A percentile compares a stretch with the other conserved stretches of the same genome.
Evolutionary conservation across 257 asterid genomes (phyloP).

Genomic region (Avicennia marina): DNA sequence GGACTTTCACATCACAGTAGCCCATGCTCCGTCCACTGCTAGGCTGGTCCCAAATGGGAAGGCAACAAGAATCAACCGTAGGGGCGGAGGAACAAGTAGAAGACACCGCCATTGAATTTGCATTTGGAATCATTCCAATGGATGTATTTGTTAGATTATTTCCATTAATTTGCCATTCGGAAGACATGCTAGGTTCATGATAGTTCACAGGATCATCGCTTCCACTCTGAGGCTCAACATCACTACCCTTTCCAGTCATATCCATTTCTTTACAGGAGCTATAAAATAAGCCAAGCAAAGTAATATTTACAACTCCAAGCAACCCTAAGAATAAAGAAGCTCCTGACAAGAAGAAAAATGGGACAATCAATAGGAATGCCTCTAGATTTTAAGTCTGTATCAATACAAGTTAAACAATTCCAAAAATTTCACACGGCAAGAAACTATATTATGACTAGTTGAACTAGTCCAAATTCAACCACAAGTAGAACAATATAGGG

Average conservation of each 20-base stretch:
- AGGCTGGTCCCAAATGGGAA: constrained; percentile 60
- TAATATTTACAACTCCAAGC: neutral
- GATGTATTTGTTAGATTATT: constrained; percentile 36
- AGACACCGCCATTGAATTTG: constrained; percentile 38
- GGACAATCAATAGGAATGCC: constrained; percentile 13
- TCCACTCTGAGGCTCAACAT: constrained; percentile 40
- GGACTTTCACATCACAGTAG: constrained; percentile 45
- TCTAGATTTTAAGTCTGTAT: too few species aligned
- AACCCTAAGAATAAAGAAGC: too few species aligned
- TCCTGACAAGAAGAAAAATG: constrained; percentile 17
- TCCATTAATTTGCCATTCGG: constrained; percentile 65
- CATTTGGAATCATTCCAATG: constrained; percentile 37
- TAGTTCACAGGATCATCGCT: constrained; percentile 36
- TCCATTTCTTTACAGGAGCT: constrained; percentile 28
- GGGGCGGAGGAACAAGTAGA: constrained; percentile 44
- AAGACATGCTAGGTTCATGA: constrained; percentile 37
- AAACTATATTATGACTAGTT: neutral
- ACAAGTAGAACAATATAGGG: too few species aligned
- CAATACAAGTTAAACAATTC: too few species aligned
- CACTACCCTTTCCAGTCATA: constrained; percentile 43
- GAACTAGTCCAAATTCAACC: neutral
- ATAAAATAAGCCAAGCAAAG: neutral
- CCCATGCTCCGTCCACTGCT: constrained; percentile 46
- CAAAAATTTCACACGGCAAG: neutral
- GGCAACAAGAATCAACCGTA: constrained; percentile 46